Evolutionary conservation across 2,329 filamentous ascomycete genomes (phyloP), one percentile per base, ranked within the genome.

Genomic region (Tolypocladium pustulatum): DNA sequence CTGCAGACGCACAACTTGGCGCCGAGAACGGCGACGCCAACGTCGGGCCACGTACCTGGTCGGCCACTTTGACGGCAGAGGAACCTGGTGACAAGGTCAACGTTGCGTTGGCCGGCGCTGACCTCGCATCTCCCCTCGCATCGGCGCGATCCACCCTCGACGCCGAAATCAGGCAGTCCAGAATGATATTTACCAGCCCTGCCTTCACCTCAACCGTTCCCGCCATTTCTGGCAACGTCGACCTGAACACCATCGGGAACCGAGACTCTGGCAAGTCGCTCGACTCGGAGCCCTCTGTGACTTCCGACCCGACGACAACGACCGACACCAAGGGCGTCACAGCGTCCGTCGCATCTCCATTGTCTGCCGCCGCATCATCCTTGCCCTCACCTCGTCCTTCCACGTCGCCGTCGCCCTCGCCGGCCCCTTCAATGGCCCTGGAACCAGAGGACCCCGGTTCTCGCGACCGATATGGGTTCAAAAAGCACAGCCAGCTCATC

Each of bases 401-500:
- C 12, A 58, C 53, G 57, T 59, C 59, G 38, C 58, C 60, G 20
- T 37, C 27, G 38, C 62, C 59, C 36, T 59, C 60, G 36, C 61
- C 62, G 43, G 59, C 56, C 41, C 60, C 57, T 49, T 59, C 17
- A 56, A 68, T 34, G 63, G 69, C 36, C 71, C 71, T 63, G 1
- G 73, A 77, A 17, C 71, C 76, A 4, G 77, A 83, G 60, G 80
- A 81, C 30, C 76, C 80, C 6, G 71, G 71, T 17, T 69, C 72
- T 22, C 85, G 91, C 57, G 92, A 97, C 71, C 83, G 90, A 20
- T 96, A 97, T 67, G 93, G 93, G 4, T 97, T 97, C 76, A 90
- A 91, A 64, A 97, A 97, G 71, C 82, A 84, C 41, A 93, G 86
- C 46, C 87, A 92, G 64, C 87, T 95, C 67, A 81, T 96, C 62